Conservation (phyloP, 176 grass and related monocot species). For the Aegilops longissima region DNA sequence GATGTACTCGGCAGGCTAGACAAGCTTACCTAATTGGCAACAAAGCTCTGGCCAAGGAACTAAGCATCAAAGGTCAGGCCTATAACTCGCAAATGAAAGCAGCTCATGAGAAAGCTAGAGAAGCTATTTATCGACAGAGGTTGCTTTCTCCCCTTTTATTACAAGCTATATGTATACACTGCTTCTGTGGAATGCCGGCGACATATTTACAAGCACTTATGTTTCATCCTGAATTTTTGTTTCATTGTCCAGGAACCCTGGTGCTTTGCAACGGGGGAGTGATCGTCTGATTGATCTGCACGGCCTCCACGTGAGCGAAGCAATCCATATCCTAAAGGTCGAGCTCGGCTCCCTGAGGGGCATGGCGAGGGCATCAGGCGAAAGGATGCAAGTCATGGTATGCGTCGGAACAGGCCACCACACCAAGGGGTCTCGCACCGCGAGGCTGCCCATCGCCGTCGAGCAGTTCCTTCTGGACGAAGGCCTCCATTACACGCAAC, state of each 20-base stretch:
- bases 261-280: constrained; percentile 33
- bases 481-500: constrained; percentile 79
- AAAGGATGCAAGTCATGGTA: constrained; percentile 76
- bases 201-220: constrained; percentile 8
- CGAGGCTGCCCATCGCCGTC: constrained; percentile 73
- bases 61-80: constrained; percentile 80
- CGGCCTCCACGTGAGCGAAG: constrained; percentile 87
- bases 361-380: constrained; percentile 52
- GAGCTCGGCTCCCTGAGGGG: constrained; percentile 65
- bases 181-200: not conserved
- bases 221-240: not conserved
- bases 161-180: too few species aligned
- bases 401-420: constrained; percentile 95
- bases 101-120: constrained; percentile 96
- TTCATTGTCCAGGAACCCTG: constrained; percentile 61
- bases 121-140: constrained; percentile 91
- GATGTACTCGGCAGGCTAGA: constrained; percentile 54
- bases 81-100: constrained; percentile 92
- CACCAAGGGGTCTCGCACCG: constrained; percentile 84
- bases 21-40: constrained; percentile 90
- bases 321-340: constrained; percentile 68
- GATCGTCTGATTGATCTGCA: constrained; percentile 81
- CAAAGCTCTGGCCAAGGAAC: constrained; percentile 92
- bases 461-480: constrained; percentile 86
- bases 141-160: not conserved